Percentiles rank a stretch among this genome's conserved stretches.
Evolutionary conservation across 495 filamentous ascomycete species (phyloP).

Genomic region (Peziza echinospora): DNA sequence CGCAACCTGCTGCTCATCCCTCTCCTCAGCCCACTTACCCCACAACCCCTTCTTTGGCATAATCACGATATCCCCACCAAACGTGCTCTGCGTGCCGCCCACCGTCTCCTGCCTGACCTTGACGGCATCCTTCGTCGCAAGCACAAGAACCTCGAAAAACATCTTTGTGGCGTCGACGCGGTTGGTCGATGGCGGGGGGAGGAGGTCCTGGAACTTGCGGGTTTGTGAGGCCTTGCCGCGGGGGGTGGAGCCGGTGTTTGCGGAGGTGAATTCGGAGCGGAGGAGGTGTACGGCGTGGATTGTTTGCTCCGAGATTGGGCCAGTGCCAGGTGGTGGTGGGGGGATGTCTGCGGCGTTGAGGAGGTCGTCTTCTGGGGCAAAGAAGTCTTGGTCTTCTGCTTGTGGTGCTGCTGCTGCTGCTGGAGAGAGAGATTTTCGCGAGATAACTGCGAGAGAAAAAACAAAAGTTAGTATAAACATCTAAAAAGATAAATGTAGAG

Average conservation of each 20-base stretch:
- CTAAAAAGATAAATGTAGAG: too few species aligned
- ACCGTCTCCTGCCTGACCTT: constrained; percentile 73
- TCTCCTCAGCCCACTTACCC: constrained; percentile 85
- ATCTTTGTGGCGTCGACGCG: constrained; percentile 90
- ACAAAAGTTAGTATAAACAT: too few species aligned
- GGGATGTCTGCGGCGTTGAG: constrained; percentile 7
- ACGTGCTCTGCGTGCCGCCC: constrained; percentile 37
- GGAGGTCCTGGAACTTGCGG: constrained; percentile 76
- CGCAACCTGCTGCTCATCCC: constrained; percentile 38
- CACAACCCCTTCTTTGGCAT: constrained; percentile 76
- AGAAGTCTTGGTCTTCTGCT: too few species aligned
- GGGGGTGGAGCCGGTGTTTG: constrained; percentile 38
- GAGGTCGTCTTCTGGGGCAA: too few species aligned
- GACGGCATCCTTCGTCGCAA: constrained; percentile 94
- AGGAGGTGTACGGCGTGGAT: constrained; percentile 91
- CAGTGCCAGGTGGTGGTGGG: constrained; percentile 11
- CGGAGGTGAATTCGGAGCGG: constrained; percentile 46
- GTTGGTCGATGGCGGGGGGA: constrained; percentile 56
- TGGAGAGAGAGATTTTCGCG: too few species aligned
- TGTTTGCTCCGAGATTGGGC: constrained; percentile 46
- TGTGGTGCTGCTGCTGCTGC: too few species aligned
- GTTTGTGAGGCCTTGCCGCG: constrained; percentile 31
- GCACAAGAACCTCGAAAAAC: constrained; percentile 91
- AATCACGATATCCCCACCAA: constrained; percentile 35
- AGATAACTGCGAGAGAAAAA: too few species aligned